Base-by-base conservation (phyloP, 345 rosid genomes). In the Eucalyptus polyanthemos region DNA sequence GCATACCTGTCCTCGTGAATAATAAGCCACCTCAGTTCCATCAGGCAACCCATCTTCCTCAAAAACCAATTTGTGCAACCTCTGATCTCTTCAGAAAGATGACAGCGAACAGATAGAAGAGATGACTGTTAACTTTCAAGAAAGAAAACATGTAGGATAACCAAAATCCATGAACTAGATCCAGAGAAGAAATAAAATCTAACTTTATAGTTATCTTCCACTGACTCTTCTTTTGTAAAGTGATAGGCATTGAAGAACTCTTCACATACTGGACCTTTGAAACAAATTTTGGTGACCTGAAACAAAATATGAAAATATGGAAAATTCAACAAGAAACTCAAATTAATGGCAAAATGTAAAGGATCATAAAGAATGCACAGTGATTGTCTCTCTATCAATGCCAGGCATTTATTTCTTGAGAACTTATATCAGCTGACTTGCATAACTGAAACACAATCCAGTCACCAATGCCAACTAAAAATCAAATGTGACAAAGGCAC, bases 1-100 rank as follows among this genome's bases (percentile, higher is more conserved):
- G 83, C 83, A 86, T 87, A 98, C 99, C 99, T 97, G 92, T 93
- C 99, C 99, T 89, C 95, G 97, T 29, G 94, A 97, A 89, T 94
- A 97, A 93, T 98, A 98, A 87, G 97, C 98, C 81, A 98, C 95
- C 96, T 95, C 99, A 91, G 97, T 95, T 92, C 99, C 99, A 93
- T 98, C 99, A 86, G 99, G 98, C 92, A 98, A 92, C 89, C 97
- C 96, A 92, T 92, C 96, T 88, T 91, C 94, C 89, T 95, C 99
- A 90, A 98, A 98, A 81, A 97, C 98, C 91, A 97, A 91, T 90
- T 93, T 98, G 92, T 98, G 99, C 92, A 95, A 89, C 86, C 96
- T 92, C 88, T 95, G 95, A 90, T 98, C 99, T 92, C 99, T 98
- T 90, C 72, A 90, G 86, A 69, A 80, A 86, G 87, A 89, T 81